Conservation (phyloP, 257 asterid genomes). For the Voacanga thouarsii region DNA sequence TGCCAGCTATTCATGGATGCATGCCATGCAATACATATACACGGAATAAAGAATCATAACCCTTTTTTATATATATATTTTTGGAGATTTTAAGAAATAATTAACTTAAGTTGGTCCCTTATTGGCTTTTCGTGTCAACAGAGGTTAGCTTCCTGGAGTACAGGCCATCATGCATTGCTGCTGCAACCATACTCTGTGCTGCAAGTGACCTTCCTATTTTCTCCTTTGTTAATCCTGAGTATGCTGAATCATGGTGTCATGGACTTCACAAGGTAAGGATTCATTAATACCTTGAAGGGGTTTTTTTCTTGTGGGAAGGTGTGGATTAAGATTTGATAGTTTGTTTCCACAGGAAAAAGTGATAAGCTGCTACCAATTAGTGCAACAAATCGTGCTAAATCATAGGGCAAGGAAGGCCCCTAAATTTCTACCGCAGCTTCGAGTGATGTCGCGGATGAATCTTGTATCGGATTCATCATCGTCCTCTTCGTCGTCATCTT, state of each 20-base stretch:
- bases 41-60: background rate
- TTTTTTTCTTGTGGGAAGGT: background rate
- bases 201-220: slow-evolving; percentile 75
- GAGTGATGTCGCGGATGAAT: slow-evolving; percentile 68
- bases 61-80: background rate
- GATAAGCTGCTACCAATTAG: slow-evolving; percentile 48
- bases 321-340: background rate
- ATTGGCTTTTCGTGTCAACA: slow-evolving; percentile 23
- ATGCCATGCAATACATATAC: slow-evolving; percentile 5
- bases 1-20: background rate
- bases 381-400: slow-evolving; percentile 27
- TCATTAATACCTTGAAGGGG: background rate
- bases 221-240: slow-evolving; percentile 64
- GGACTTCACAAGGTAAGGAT: slow-evolving; percentile 70
- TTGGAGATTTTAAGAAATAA: background rate
- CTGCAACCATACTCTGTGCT: slow-evolving; percentile 69
- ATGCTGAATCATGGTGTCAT: slow-evolving; percentile 84
- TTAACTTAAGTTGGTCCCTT: background rate
- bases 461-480: slow-evolving; percentile 41
- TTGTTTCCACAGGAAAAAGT: slow-evolving; percentile 58
- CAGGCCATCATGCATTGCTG: slow-evolving; percentile 91
- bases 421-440: slow-evolving; percentile 73
- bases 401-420: slow-evolving; percentile 48
- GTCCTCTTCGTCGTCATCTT: slow-evolving; percentile 19
- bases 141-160: slow-evolving; percentile 69